Evolutionary conservation across 2,329 filamentous ascomycete species (phyloP), one percentile per base, ranked within the genome.

Genomic region (Ascochyta clinopodiicola): DNA sequence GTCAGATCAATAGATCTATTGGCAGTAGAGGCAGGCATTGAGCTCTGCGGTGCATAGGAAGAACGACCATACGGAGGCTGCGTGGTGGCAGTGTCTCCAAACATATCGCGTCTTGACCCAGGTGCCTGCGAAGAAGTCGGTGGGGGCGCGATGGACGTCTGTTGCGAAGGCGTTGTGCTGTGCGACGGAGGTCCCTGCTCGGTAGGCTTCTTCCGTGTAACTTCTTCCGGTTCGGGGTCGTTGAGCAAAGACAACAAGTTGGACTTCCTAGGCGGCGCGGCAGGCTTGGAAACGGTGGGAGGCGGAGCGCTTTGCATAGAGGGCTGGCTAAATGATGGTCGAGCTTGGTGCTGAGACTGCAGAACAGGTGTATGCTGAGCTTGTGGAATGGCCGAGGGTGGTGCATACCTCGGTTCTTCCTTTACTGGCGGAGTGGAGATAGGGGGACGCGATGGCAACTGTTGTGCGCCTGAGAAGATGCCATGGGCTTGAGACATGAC

Each of bases 201-300:
- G 38, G 44, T 59, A n/a, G 66, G 63, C 42, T 72, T 75, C 60
- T 73, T 75, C 3, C 66, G 66, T 47, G 64, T 64, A 15, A 72
- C 70, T 56, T 74, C 72, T 39, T 74, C 72, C 6, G 72, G 69
- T 47, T 74, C 71, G n/a, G 70, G 57, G 25, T 73, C 72, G 51
- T 77, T 77, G 13, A 77, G 67, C 15, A 77, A 49, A 3, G 72
- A 75, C 50, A 75, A 62, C 13, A 77, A 35, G 44, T 75, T 76
- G 6, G 74, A 75, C 49, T 72, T 75, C 39, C 70, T 69, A 8
- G 73, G 70, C 46, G 71, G 69, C n/a, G 65, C 50, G 13, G 65
- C 60, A 56, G 73, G 69, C 47, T 71, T 71, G 2, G 67, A 58
- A 46, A 51, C 51, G 32, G 55, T 54, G 36, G 68, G 55, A 1